Conservation (phyloP, 768 basidiomycete species). For the Myochromella boudieri region DNA sequence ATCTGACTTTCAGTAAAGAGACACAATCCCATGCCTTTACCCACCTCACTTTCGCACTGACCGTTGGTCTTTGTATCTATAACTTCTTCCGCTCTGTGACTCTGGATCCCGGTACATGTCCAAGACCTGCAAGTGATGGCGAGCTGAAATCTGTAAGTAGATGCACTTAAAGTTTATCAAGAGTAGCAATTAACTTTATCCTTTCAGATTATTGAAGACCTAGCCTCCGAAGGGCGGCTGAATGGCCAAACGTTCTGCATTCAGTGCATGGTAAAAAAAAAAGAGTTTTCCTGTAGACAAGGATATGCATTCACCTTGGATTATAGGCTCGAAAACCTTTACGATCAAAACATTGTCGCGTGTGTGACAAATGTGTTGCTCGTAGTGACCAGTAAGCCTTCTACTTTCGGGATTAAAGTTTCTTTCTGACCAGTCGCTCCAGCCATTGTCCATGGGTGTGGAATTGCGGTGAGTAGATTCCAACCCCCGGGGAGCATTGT, state of each 20-base stretch:
- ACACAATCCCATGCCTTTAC: conserved; percentile 73
- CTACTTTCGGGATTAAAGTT: background rate
- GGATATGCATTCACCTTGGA: background rate
- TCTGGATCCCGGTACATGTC: conserved; percentile 87
- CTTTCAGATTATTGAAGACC: conserved; percentile 80
- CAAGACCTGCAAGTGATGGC: conserved; percentile 75
- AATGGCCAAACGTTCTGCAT: conserved; percentile 98
- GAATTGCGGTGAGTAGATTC: conserved; percentile 81
- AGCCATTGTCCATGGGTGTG: conserved; percentile 99
- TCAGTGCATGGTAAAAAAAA: conserved; percentile 75
- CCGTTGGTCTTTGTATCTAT: conserved; percentile 72
- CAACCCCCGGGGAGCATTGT: background rate
- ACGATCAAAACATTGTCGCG: conserved; percentile 92
- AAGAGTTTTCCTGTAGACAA: background rate
- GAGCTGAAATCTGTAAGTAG: conserved; percentile 81
- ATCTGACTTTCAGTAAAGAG: conserved; percentile 41
- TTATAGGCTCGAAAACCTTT: conserved; percentile 81
- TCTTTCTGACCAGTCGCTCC: conserved; percentile 4
- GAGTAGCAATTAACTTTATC: background rate
- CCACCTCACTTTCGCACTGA: conserved; percentile 75
- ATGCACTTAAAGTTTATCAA: background rate
- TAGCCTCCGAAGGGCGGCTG: conserved; percentile 82
- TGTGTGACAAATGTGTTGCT: conserved; percentile 87
- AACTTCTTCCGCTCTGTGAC: conserved; percentile 91
- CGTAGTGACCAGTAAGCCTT: conserved; percentile 86